Base-by-base conservation (phyloP, 805 yeast genomes). In the Maudiozyma pseudohumilis region DNA sequence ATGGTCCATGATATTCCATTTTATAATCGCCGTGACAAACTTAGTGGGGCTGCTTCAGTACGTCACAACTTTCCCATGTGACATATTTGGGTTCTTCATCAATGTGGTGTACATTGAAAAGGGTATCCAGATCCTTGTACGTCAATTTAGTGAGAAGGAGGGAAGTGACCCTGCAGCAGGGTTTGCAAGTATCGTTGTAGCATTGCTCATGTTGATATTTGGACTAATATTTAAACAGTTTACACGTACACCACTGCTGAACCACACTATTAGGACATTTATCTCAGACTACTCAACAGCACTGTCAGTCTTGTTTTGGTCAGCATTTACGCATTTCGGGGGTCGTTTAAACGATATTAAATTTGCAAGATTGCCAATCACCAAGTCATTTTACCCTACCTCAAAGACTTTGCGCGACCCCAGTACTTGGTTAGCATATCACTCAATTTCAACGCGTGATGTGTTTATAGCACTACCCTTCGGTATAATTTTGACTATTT, bases 291-390 rank as follows among this genome's bases (percentile, higher is more conserved):
- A 92, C 55, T 80, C 95, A 1, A 80, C 88, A 2, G 95, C 96
- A 1, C 51, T 77, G 11, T 68, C 79, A 18, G 94, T 92, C 13
- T 71, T 92, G 3, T 89, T 89, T 57, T 92, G 92, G 69, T 80
- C 95, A 0, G 96, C 94, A 1, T 86, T 89, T 48, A 72, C 78
- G n/a, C 95, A 85, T 63, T 87, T 89, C 61, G 95, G 95, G 3
- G 94, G 94, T 1, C 69, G 71, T 32, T 62, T 89, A 41, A 49
- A 66, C n/a, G 53, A 66, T 17, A 73, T 83, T 1, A 45, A 68
- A 11, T 68, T 89, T 46, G 72, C 74, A 23, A 69, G 62, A 33
- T 65, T 92, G 28, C 92, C 94, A 2, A 77, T 76, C 13, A 72
- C 85, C 1, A 67, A 67, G 39, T 66, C 96, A 0, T 92, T 80